phyloP scores from a whole-genome alignment of 2,329 filamentous ascomycete genomes.

The Torrubiella hemipterigena region DNA sequence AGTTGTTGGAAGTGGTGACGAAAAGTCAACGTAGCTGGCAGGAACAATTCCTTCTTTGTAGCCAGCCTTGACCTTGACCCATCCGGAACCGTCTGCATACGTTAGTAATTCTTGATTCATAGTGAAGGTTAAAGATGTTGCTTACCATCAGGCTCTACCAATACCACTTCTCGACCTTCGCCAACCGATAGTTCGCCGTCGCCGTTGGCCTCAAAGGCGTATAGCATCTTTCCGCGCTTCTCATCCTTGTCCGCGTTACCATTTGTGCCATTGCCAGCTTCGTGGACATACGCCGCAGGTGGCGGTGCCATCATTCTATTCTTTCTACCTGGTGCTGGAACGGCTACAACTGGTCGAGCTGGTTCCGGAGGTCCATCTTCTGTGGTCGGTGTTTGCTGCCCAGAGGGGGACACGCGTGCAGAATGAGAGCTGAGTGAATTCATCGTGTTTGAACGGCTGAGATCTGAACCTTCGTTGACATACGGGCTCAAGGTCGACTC shows the following conservation, averaged over 20 bases:
- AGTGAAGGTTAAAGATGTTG: slow-evolving; percentile 7
- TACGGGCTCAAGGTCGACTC: slow-evolving; percentile 25
- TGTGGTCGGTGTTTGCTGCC: slow-evolving; percentile 36
- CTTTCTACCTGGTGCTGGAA: slow-evolving; percentile 30
- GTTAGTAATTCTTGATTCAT: slow-evolving; percentile 7
- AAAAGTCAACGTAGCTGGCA: slow-evolving; percentile 67
- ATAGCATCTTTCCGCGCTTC: slow-evolving; percentile 78
- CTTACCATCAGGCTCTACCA: slow-evolving; percentile 84
- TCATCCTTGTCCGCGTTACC: slow-evolving; percentile 23
- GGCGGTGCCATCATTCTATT: slow-evolving; percentile 80
- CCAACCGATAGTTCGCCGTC: slow-evolving; percentile 71
- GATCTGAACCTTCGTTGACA: slow-evolving; percentile 50
- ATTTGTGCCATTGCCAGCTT: slow-evolving; percentile 41
- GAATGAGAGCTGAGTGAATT: slow-evolving; percentile 80
- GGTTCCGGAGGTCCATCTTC: slow-evolving; percentile 19
- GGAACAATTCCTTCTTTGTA: slow-evolving; percentile 78
- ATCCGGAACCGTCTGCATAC: slow-evolving; percentile 75
- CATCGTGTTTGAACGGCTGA: slow-evolving; percentile 78
- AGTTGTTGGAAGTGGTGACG: slow-evolving; percentile 30
- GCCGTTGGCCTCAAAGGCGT: slow-evolving; percentile 68
- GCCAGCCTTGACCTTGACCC: slow-evolving; percentile 72
- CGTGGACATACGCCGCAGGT: slow-evolving; percentile 65
- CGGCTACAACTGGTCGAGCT: slow-evolving; percentile 13
- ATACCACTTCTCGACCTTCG: slow-evolving; percentile 65
- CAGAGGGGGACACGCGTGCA: slow-evolving; percentile 61